Percentiles rank a stretch among this genome's conserved stretches.
Conservation (phyloP, 208 protist genomes). For the Crithidia acanthocephali region DNA sequence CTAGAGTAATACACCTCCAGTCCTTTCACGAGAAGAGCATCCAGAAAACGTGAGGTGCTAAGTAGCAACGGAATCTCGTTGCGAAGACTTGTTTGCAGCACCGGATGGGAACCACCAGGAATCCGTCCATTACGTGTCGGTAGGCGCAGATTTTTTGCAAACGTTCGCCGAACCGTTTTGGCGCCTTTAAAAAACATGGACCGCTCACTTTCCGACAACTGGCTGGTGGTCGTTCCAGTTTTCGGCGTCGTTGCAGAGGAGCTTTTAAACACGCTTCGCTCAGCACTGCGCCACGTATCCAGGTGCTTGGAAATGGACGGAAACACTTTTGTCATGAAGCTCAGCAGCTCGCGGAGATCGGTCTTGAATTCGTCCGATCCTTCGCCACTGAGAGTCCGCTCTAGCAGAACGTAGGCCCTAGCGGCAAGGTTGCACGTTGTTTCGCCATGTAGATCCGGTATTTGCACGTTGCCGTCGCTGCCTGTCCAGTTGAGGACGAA, state of each 20-base stretch:
- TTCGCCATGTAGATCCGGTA: conserved; percentile 28
- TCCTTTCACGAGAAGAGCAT: conserved; percentile 45
- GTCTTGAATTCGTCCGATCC: conserved; percentile 6
- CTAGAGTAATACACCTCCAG: conserved; percentile 56
- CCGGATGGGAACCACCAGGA: conserved; percentile 35
- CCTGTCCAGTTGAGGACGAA: conserved; percentile 39
- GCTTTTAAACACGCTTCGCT: background rate
- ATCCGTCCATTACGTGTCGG: conserved; percentile 45
- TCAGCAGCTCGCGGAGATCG: conserved; percentile 28
- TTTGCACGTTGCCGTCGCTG: conserved; percentile 23
- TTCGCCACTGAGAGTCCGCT: conserved; percentile 3
- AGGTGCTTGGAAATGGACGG: conserved; percentile 22
- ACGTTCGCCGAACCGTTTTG: conserved; percentile 8
- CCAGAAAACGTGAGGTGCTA: conserved; percentile 46
- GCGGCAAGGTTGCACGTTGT: conserved; percentile 39
- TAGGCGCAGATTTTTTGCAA: conserved; percentile 34
- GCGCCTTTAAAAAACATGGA: conserved; percentile 49
- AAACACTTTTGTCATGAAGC: conserved; percentile 36
- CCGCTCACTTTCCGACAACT: conserved; percentile 37
- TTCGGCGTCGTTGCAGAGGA: background rate
- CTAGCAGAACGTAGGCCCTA: conserved; percentile 32
- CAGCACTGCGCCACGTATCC: conserved; percentile 32
- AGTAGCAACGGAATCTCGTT: conserved; percentile 78
- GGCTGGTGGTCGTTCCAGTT: background rate
- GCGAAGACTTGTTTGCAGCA: conserved; percentile 35